Base-by-base conservation (phyloP, 768 basidiomycete species). In the Mrakia hoshinonis region DNA sequence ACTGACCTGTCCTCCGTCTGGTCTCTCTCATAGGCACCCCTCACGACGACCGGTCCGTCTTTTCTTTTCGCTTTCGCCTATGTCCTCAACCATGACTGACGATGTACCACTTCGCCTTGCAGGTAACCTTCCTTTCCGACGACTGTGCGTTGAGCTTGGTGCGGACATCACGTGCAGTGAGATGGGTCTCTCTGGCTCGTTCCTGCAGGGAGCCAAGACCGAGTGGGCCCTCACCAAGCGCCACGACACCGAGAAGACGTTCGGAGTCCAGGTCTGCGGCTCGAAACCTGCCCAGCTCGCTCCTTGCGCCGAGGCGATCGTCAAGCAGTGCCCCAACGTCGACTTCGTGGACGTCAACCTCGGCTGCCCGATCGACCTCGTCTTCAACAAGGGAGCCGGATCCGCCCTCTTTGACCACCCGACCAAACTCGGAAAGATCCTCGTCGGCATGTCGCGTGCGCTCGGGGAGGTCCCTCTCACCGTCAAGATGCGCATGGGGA, bases 81-180 rank as follows among this genome's bases (percentile, higher is more conserved):
- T 20, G 11, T 18, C 6, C 20, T 24, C 6, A 18, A 11, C 15
- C 6, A 5, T 18, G 9, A 24, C 22, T 51, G 49, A 51, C 49
- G 6, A n/a, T 55, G 9, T 18, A 0, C 54, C 31, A n/a, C 3
- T 24, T 29, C 13, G 2, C 34, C 4, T 60, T 31, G 6, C 36
- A 60, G 68, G 55, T 22, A n/a, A 48, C 22, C 73, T 94, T 89
- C 96, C 96, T 2, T 99, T 98, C 83, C 87, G 96, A 22, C 85
- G 94, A 13, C 81, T 98, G 9, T 96, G 92, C 75, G 87, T 90
- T 11, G 82, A 85, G 31, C 87, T 89, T 70, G 95, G 95, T 18
- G 92, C 89, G 2, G 93, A 95, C 74, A 96, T 98, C 75, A 95
- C 93, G 3, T 93, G 91, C 74, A 92, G 92, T 31, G 95, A 97